A percentile compares a stretch with the other conserved stretches of the same genome.
These are phyloP conservation scores for Pascua guehoae DNA, from an alignment of 1,284 basidiomycete species.

Conservation along the genomic window DNA sequence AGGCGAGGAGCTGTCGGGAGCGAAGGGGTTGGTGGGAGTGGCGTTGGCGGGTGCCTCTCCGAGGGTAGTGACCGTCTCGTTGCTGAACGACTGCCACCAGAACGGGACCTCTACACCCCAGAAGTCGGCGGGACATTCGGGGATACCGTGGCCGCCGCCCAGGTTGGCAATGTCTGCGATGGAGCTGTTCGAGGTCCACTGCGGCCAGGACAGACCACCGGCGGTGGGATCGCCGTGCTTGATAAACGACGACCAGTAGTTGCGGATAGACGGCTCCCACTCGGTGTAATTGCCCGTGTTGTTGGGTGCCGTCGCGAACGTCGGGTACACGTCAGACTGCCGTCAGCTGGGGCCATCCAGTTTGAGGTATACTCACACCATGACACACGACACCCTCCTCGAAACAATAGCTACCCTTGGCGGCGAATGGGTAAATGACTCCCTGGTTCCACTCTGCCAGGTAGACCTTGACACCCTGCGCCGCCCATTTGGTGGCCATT, in stretches of 20 bases:
- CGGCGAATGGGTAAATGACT: conserved; percentile 64
- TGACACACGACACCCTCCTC: conserved; percentile 37
- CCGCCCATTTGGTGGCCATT: conserved; percentile 63
- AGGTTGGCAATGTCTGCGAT: conserved; percentile 15
- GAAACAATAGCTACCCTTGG: conserved; percentile 25
- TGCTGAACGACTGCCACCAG: conserved; percentile 1
- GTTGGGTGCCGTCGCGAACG: conserved; percentile 26
- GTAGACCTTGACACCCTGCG: conserved; percentile 62
- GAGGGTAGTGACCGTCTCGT: background rate
- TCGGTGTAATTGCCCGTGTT: background rate
- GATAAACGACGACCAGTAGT: conserved; percentile 38
- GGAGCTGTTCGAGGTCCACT: conserved; percentile 10
- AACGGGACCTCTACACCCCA: conserved; percentile 27
- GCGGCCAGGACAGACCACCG: conserved; percentile 7
- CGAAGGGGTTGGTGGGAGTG: too few relatives aligned
- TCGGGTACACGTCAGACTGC: conserved; percentile 43
- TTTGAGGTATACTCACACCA: conserved; percentile 22
- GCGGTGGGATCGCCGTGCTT: conserved; percentile 24
- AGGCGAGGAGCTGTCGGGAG: too few relatives aligned
- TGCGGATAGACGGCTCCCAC: conserved; percentile 20
- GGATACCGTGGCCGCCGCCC: conserved; percentile 19
- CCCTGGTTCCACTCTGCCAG: conserved; percentile 67
- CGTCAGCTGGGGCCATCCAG: background rate
- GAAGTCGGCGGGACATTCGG: conserved; percentile 25
- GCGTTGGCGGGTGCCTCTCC: background rate